Base-by-base conservation (phyloP, 1,139 yeast species). In the Saccharomyces uvarum region DNA sequence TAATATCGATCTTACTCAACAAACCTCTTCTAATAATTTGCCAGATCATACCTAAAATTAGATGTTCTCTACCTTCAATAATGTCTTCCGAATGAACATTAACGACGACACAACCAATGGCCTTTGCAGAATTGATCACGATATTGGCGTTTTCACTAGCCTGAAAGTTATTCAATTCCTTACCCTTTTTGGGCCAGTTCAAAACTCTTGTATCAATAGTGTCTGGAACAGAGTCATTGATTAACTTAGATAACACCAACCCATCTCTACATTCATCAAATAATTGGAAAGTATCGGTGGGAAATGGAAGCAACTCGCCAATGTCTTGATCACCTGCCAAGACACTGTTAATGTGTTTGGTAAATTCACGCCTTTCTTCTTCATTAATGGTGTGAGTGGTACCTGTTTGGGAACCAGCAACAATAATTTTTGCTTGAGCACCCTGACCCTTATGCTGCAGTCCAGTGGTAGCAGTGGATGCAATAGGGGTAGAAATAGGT, bases 211-310 rank as follows among this genome's bases (percentile, higher is more conserved):
- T 91, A 75, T 93, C 99, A 66, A 93, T 93, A 13, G 99, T 93
- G 71, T 93, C 97, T 8, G 99, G 97, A 41, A 93, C 99, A 21
- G 97, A 89, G 72, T 93, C 99, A 71, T 93, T 93, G 71, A 95
- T 90, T 70, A 93, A 84, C 71, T 90, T 88, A 27, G 97, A 90
- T 57, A 93, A 78, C 27, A 95, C 93, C 66, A 93, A 78, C 61
- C 99, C 98, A 70, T 95, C 99, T 63, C 91, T 83, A 74, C 97
- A 89, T 73, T 93, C 99, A 71, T 93, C 99, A 68, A 93, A 93
- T 58, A 93, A 79, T 74, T 95, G 98, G 77, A 93, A 93, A 44
- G 93, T 86, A 61, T 93, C 96, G 8, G 96, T 84, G 61, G 96
- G 96, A 68, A 93, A 86, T 6, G 99, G 99, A 61, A 93, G 75